A percentile compares a stretch with the other conserved stretches of the same genome.
Conservation (phyloP, 1,284 basidiomycete species). For the Lignosus rhinocerotis region DNA sequence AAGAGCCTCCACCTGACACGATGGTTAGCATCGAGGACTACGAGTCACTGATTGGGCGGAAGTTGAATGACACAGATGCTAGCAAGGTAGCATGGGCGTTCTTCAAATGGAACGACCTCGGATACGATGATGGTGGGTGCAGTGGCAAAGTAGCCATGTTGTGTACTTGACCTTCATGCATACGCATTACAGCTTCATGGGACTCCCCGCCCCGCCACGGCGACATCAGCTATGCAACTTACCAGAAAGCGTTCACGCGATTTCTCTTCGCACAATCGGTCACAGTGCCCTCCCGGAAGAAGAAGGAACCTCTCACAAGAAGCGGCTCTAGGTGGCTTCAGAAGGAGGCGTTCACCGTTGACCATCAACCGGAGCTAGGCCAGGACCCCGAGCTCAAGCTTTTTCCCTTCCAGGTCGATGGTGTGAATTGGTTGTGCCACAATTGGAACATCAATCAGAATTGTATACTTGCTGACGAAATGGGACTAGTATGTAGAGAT, state of each 20-base stretch:
- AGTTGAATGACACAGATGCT: slow-evolving; percentile 53
- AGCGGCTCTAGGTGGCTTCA: slow-evolving; percentile 43
- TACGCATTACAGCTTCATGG: slow-evolving; percentile 71
- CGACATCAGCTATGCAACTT: slow-evolving; percentile 62
- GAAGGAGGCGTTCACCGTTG: slow-evolving; percentile 46
- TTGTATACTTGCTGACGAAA: slow-evolving; percentile 97
- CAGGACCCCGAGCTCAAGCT: slow-evolving; percentile 62
- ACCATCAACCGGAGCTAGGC: slow-evolving; percentile 60
- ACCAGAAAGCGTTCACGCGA: slow-evolving; percentile 61
- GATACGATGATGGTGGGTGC: slow-evolving; percentile 80
- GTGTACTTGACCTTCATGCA: neutral
- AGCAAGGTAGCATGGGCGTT: slow-evolving; percentile 74
- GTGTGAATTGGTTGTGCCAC: slow-evolving; percentile 89
- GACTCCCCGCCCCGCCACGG: slow-evolving; percentile 77
- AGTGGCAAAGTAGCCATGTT: neutral
- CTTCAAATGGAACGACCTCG: slow-evolving; percentile 89
- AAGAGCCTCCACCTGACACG: slow-evolving; percentile 51
- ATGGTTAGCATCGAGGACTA: slow-evolving; percentile 62
- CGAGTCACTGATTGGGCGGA: slow-evolving; percentile 47
- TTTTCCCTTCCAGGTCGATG: slow-evolving; percentile 89
- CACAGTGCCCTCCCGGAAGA: slow-evolving; percentile 52
- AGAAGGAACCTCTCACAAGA: slow-evolving; percentile 35
- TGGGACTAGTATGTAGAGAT: slow-evolving; percentile 73
- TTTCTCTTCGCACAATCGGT: slow-evolving; percentile 70
- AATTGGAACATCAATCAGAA: slow-evolving; percentile 89